Conservation (phyloP, 2,329 filamentous ascomycete genomes). For the Colletotrichum orchidophilum region DNA sequence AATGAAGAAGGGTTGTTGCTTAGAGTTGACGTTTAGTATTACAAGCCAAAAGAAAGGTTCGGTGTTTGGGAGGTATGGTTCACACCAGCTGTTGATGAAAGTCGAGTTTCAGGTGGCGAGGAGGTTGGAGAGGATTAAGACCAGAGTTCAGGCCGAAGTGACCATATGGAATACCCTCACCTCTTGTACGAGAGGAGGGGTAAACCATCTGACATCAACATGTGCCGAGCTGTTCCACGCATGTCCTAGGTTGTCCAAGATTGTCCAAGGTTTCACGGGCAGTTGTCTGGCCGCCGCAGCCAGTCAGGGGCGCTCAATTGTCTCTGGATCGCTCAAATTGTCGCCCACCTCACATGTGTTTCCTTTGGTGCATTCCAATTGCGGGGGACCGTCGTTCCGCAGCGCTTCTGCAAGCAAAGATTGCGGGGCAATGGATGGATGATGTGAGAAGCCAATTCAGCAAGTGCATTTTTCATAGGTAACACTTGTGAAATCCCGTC, state of each 20-base stretch:
- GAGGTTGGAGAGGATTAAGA: not conserved
- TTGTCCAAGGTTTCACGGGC: constrained; percentile 28
- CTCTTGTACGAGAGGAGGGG: constrained; percentile 31
- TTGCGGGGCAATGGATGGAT: constrained; percentile 20
- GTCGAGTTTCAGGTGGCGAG: not conserved
- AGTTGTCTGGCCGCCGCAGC: not conserved
- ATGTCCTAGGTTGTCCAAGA: constrained; percentile 25
- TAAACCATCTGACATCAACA: constrained; percentile 28
- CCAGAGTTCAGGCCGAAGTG: not conserved
- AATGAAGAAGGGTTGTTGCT: not conserved
- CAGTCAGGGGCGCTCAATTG: constrained; percentile 17
- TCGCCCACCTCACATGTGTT: constrained; percentile 30
- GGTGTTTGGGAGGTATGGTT: not conserved
- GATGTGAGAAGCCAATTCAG: not conserved
- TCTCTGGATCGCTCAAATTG: constrained; percentile 14
- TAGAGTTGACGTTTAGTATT: not conserved
- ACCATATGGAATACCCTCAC: constrained; percentile 2
- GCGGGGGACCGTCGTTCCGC: constrained; percentile 20
- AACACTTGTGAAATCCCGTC: constrained; percentile 16
- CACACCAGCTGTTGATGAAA: not conserved
- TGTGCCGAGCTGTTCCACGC: constrained; percentile 27
- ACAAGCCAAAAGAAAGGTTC: not conserved
- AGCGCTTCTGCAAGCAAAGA: not conserved
- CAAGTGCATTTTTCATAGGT: not conserved
- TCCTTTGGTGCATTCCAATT: constrained; percentile 20